These are phyloP conservation scores for Paramecium biaurelia DNA, from an alignment of 73 alveolate genomes.

Conservation along the genomic window DNA sequence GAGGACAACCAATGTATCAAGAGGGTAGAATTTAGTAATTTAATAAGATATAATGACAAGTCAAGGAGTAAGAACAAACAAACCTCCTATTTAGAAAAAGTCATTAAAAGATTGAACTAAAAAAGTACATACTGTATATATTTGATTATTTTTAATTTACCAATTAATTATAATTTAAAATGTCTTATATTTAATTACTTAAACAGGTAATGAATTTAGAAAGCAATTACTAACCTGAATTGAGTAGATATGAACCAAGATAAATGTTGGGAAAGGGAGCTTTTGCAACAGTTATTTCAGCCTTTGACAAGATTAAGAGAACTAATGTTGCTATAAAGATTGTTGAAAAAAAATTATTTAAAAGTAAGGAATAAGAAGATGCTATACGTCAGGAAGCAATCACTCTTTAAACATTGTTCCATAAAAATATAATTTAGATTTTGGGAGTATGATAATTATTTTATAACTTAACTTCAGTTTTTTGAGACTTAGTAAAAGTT, in stretches of 20 bases:
- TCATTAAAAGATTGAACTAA: not conserved
- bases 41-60: not conserved
- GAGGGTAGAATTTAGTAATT: not conserved
- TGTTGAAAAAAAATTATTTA: not conserved
- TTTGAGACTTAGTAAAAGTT: not conserved
- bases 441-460: not conserved
- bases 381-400: not conserved
- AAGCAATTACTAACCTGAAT: not conserved
- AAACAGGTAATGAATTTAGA: not conserved
- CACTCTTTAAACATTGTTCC: not conserved
- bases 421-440: not conserved
- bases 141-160: not conserved
- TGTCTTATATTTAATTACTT: not conserved
- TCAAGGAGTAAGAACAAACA: not conserved
- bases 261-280: constrained; percentile 9
- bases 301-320: not conserved
- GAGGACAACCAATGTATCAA: not conserved
- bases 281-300: not conserved
- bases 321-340: not conserved
- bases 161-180: not conserved
- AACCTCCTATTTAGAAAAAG: not conserved
- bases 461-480: not conserved
- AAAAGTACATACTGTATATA: not conserved
- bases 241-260: not conserved
- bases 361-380: not conserved